A percentile compares a stretch with the other conserved stretches of the same genome.
Evolutionary conservation across 75 land plant genomes (phyloP).

Genomic region (Isoetes taiwanensis): DNA sequence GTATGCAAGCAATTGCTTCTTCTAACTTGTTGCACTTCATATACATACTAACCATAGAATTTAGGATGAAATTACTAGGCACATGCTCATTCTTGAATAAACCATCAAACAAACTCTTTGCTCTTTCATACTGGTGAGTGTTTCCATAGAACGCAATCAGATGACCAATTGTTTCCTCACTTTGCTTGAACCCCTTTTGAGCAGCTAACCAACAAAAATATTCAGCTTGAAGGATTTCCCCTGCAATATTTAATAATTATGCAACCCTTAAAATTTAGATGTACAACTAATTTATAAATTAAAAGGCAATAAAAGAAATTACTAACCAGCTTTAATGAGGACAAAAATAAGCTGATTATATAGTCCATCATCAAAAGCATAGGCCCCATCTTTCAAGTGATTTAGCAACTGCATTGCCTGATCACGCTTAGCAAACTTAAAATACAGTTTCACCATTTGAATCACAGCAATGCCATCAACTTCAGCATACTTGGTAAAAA

Average conservation of each 20-base stretch:
- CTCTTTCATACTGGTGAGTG: conserved; percentile 31
- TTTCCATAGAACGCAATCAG: conserved; percentile 47
- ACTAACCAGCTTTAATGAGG: conserved; percentile 51
- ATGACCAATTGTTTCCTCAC: conserved; percentile 32
- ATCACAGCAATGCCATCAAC: conserved; percentile 32
- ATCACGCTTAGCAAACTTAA: conserved; percentile 13
- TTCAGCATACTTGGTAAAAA: conserved; percentile 21
- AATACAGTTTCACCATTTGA: conserved; percentile 35
- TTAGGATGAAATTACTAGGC: conserved; percentile 20
- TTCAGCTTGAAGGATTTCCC: conserved; percentile 35
- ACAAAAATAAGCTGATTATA: conserved; percentile 36
- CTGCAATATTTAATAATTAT: conserved; percentile 17
- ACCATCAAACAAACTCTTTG: conserved; percentile 26
- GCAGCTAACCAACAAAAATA: conserved; percentile 18
- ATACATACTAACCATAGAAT: conserved; percentile 56
- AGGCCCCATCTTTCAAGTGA: conserved; percentile 19
- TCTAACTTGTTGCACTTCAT: conserved; percentile 38
- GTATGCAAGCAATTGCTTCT: conserved; percentile 34
- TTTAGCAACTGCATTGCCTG: conserved; percentile 25
- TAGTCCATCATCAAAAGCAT: conserved; percentile 11
- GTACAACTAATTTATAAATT: too few relatives aligned
- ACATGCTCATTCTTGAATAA: conserved; percentile 10
- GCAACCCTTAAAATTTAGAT: too few relatives aligned
- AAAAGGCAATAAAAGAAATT: too few relatives aligned
- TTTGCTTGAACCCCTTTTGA: conserved; percentile 24